Evolutionary conservation across 495 filamentous ascomycete species (phyloP).

Genomic region (Chaetomidium leptoderma): DNA sequence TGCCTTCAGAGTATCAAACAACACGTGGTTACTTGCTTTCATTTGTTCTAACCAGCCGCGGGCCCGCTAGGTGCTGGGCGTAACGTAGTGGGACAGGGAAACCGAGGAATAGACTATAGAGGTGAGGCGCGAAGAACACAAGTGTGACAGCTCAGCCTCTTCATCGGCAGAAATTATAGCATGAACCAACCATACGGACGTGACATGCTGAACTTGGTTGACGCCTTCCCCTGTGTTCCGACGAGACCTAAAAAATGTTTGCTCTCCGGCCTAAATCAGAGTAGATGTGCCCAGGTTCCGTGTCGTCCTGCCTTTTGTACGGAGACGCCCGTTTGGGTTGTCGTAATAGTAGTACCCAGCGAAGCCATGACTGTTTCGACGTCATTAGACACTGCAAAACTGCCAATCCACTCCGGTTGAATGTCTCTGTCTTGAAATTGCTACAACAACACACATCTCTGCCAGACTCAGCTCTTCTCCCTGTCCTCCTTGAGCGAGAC

Average conservation of each 20-base stretch:
- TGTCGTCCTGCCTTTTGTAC: no score
- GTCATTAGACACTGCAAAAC: not conserved
- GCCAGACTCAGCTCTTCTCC: slow-evolving; percentile 53
- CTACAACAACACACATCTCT: not conserved
- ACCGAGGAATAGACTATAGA: not conserved
- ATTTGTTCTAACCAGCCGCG: not conserved
- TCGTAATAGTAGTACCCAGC: not conserved
- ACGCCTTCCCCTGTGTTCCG: not conserved
- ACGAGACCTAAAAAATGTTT: not conserved
- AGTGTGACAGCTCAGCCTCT: not conserved
- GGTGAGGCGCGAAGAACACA: not conserved
- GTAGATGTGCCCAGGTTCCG: no score
- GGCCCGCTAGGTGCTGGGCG: not conserved
- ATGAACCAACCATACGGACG: no score
- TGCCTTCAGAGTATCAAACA: not conserved
- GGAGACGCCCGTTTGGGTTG: no score
- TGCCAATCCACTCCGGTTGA: not conserved
- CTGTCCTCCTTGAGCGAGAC: slow-evolving; percentile 88
- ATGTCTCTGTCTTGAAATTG: not conserved
- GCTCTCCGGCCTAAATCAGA: not conserved
- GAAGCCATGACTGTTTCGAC: no score
- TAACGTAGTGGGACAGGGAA: not conserved
- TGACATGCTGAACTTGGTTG: not conserved
- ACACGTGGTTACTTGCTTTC: not conserved
- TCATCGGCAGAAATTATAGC: not conserved